Conservation (phyloP, 106 monocot genomes). For the Cymbidium sinense region DNA sequence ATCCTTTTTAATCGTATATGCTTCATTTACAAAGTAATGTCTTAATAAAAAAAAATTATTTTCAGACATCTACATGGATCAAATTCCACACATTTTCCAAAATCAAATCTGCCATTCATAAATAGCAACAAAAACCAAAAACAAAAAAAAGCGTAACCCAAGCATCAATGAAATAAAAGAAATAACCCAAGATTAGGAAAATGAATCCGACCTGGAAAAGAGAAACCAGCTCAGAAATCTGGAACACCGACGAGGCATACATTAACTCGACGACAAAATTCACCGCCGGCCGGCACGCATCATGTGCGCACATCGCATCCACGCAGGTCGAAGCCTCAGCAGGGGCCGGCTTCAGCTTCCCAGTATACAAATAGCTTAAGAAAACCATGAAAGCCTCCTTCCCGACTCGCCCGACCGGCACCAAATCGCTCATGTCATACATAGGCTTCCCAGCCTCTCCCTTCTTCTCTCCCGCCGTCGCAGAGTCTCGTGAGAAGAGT, state of each 20-base stretch:
- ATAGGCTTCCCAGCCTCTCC: constrained; percentile 16
- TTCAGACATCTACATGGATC: too few relatives aligned
- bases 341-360: constrained; percentile 58
- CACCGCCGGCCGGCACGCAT: constrained; percentile 79
- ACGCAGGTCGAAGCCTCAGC: constrained; percentile 60
- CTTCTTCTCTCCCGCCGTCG: constrained; percentile 2
- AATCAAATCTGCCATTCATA: too few relatives aligned
- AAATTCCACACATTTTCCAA: too few relatives aligned
- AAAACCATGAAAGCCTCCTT: constrained; percentile 71
- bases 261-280: constrained; percentile 69
- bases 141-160: too few relatives aligned
- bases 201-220: constrained; percentile 63
- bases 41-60: too few relatives aligned
- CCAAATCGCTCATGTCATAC: constrained; percentile 56
- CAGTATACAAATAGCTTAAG: constrained; percentile 79
- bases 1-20: too few relatives aligned
- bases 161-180: too few relatives aligned
- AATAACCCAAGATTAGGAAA: too few relatives aligned
- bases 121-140: too few relatives aligned
- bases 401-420: constrained; percentile 46
- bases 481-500: constrained; percentile 20
- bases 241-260: constrained; percentile 70
- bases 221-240: constrained; percentile 70
- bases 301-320: constrained; percentile 61
- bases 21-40: too few relatives aligned